Percentiles rank a stretch among this genome's conserved stretches.
phyloP scores from a whole-genome alignment of 768 basidiomycete species.

The Macrolepiota fuliginosa region DNA sequence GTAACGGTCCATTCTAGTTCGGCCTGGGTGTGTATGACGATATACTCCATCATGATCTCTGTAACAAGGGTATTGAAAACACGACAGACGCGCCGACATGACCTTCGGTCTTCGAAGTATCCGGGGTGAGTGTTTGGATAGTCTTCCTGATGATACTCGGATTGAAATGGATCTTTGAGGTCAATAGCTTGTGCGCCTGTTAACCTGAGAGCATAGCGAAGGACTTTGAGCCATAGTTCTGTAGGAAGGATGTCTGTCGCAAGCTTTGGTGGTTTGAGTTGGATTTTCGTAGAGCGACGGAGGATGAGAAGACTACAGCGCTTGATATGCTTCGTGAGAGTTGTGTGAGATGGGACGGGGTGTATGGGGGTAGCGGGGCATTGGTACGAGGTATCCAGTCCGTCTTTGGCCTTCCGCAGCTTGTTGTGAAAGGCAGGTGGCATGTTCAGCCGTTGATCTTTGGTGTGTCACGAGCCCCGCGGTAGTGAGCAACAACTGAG shows the following conservation, averaged over 20 bases:
- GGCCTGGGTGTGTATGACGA: slow-evolving; percentile 33
- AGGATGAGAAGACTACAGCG: neutral
- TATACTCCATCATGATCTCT: slow-evolving; percentile 38
- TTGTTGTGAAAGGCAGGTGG: neutral
- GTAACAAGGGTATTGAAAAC: slow-evolving; percentile 33
- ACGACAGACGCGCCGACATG: slow-evolving; percentile 34
- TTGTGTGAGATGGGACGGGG: neutral
- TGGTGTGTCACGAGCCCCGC: neutral
- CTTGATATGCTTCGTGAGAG: neutral
- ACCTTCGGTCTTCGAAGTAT: slow-evolving; percentile 26
- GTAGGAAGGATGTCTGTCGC: slow-evolving; percentile 30
- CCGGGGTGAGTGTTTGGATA: slow-evolving; percentile 28
- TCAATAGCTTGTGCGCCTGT: slow-evolving; percentile 30
- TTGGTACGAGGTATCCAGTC: neutral
- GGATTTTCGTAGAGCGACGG: neutral
- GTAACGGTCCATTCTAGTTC: slow-evolving; percentile 33
- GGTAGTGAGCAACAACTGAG: neutral
- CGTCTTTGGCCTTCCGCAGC: neutral
- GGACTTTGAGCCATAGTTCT: slow-evolving; percentile 34
- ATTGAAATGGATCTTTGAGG: slow-evolving; percentile 37
- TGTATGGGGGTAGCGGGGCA: neutral
- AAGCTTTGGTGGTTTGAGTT: slow-evolving; percentile 24
- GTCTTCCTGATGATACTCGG: slow-evolving; percentile 28
- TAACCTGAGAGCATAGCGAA: slow-evolving; percentile 30
- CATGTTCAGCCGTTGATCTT: neutral